These are phyloP conservation scores for Trichosanthes cucumerina DNA, from an alignment of 306 rosid genomes.

Conservation along the genomic window DNA sequence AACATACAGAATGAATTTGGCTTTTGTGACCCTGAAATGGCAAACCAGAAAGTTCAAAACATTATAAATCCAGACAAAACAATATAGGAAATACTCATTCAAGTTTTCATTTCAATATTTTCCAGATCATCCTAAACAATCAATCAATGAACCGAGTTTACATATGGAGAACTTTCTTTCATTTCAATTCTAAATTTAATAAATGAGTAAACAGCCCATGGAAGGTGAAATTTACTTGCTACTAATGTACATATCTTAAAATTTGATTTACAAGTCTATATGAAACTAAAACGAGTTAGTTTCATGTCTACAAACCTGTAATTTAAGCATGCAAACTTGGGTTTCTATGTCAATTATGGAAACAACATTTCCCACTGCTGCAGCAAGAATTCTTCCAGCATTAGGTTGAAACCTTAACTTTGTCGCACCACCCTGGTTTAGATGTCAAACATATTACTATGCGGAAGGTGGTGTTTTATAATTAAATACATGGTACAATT, in stretches of 20 bases:
- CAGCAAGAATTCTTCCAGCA: slow-evolving; percentile 62
- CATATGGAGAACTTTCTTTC: background rate
- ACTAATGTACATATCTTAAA: background rate
- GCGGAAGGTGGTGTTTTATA: background rate
- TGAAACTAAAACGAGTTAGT: background rate
- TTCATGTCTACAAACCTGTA: slow-evolving; percentile 31
- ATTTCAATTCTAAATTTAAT: background rate
- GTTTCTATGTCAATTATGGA: slow-evolving; percentile 59
- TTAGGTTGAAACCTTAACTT: slow-evolving; percentile 75
- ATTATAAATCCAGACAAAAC: background rate
- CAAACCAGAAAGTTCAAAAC: background rate
- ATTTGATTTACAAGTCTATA: background rate
- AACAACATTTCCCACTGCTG: slow-evolving; percentile 37
- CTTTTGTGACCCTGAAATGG: slow-evolving; percentile 57
- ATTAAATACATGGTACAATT: background rate
- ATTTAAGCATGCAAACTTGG: slow-evolving; percentile 32
- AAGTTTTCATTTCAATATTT: background rate
- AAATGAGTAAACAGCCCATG: background rate
- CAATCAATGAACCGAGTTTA: background rate
- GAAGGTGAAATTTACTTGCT: background rate
- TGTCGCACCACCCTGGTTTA: slow-evolving; percentile 62
- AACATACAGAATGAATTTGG: slow-evolving; percentile 46
- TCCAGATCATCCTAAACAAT: background rate
- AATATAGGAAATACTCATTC: background rate
- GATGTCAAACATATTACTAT: slow-evolving; percentile 4